Percentiles rank a stretch among this genome's conserved stretches.
These are phyloP conservation scores for Plenodomus lindquistii DNA, from an alignment of 2,329 filamentous ascomycete species.

Conservation along the genomic window DNA sequence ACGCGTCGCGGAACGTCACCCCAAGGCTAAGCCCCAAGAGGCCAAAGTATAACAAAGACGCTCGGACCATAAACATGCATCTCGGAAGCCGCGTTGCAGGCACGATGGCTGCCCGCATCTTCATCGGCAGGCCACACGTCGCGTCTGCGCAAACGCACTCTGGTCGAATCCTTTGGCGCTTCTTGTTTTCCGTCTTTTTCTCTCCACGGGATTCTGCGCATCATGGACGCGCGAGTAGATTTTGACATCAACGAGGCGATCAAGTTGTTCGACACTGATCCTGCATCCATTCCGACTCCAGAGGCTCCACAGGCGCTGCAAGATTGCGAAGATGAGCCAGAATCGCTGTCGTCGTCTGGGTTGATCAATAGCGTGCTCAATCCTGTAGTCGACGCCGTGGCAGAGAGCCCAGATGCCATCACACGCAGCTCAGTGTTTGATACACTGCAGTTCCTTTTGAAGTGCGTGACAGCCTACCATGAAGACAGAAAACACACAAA, in stretches of 20 bases:
- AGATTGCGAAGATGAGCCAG: slow-evolving; percentile 91
- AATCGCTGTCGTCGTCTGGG: slow-evolving; percentile 72
- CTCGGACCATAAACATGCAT: slow-evolving; percentile 20
- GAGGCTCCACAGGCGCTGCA: slow-evolving; percentile 82
- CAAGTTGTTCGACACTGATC: slow-evolving; percentile 96
- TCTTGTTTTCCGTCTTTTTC: slow-evolving; percentile 17
- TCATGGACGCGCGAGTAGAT: slow-evolving; percentile 67
- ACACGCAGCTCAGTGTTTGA: slow-evolving; percentile 80
- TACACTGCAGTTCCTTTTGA: slow-evolving; percentile 92
- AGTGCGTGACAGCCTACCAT: slow-evolving; percentile 73
- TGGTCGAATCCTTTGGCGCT: slow-evolving; percentile 21
- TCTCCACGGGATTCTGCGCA: slow-evolving; percentile 46
- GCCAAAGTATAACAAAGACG: slow-evolving; percentile 21
- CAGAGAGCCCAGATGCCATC: slow-evolving; percentile 88
- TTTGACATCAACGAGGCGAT: slow-evolving; percentile 98
- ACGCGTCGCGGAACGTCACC: slow-evolving; percentile 13
- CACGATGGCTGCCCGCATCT: slow-evolving; percentile 17
- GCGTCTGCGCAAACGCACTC: slow-evolving; percentile 13
- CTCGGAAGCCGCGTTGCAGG: slow-evolving; percentile 18
- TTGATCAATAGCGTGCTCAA: slow-evolving; percentile 86
- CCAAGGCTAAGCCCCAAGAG: slow-evolving; percentile 15
- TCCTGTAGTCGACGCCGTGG: slow-evolving; percentile 87
- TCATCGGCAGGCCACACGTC: slow-evolving; percentile 7
- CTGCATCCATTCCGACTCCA: slow-evolving; percentile 76
- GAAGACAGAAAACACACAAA: slow-evolving; percentile 28